phyloP scores from a whole-genome alignment of 768 basidiomycete genomes.

The Rhodotorula paludigena region DNA sequence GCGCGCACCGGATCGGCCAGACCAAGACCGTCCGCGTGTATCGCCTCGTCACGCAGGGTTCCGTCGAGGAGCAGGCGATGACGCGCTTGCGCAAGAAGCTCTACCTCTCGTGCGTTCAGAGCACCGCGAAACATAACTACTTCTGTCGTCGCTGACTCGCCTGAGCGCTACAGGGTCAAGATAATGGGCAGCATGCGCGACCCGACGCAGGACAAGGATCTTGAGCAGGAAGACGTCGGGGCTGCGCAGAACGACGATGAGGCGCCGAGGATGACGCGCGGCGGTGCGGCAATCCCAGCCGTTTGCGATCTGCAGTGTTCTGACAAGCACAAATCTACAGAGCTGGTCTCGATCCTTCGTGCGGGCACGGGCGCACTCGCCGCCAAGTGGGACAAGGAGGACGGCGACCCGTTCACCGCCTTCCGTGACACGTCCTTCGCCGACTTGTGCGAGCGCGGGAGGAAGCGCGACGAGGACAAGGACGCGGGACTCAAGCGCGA shows the following conservation, averaged over 20 bases:
- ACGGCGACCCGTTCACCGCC: slow-evolving; percentile 49
- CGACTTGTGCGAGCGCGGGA: slow-evolving; percentile 54
- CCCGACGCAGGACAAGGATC: slow-evolving; percentile 14
- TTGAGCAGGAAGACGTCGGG: slow-evolving; percentile 38
- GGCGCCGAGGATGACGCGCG: slow-evolving; percentile 29
- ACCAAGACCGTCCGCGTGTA: slow-evolving; percentile 68
- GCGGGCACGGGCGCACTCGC: slow-evolving; percentile 59
- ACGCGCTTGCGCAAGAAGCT: slow-evolving; percentile 67
- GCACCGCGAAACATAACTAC: too few relatives aligned
- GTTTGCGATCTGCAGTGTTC: neutral
- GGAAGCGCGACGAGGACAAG: slow-evolving; percentile 50
- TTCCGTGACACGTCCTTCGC: slow-evolving; percentile 54
- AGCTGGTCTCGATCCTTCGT: slow-evolving; percentile 58
- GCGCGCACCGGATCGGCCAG: slow-evolving; percentile 60
- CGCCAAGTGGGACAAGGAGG: slow-evolving; percentile 43
- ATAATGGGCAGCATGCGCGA: slow-evolving; percentile 54
- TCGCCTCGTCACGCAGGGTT: slow-evolving; percentile 61
- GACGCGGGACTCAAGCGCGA: slow-evolving; percentile 54
- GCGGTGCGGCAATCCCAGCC: neutral
- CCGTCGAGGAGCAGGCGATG: slow-evolving; percentile 71
- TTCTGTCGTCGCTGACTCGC: neutral
- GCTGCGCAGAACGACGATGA: slow-evolving; percentile 42
- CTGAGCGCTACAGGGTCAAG: slow-evolving; percentile 48
- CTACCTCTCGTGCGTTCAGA: slow-evolving; percentile 52
- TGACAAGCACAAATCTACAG: slow-evolving; percentile 52